These are phyloP conservation scores for Cercospora citrullina DNA, from an alignment of 2,329 filamentous ascomycete species.

Conservation along the genomic window DNA sequence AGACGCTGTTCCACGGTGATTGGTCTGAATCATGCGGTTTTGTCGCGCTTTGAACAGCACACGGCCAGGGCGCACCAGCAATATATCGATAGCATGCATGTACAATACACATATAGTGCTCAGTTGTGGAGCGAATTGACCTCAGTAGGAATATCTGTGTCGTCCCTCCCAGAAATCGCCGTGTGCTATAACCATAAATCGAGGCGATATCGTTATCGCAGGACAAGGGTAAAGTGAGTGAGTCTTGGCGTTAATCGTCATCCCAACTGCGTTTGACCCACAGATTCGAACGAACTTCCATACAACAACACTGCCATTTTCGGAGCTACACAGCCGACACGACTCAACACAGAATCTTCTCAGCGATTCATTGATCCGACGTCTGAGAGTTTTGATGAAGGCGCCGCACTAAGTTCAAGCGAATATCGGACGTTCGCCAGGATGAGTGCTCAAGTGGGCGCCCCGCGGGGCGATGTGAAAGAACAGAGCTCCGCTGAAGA, in stretches of 20 bases:
- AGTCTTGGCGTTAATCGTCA: background rate
- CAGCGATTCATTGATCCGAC: background rate
- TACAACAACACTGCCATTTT: conserved; percentile 3
- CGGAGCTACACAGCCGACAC: background rate
- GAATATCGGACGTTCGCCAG: conserved; percentile 5
- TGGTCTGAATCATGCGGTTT: background rate
- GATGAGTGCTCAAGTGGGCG: conserved; percentile 6
- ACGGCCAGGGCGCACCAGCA: too few relatives aligned
- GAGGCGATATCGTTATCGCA: background rate
- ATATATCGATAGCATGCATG: background rate
- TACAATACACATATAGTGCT: background rate
- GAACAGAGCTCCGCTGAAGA: background rate
- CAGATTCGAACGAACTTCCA: conserved; percentile 5
- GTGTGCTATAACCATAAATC: background rate
- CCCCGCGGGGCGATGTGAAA: background rate
- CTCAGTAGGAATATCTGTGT: background rate
- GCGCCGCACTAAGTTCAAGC: background rate
- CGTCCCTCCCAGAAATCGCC: background rate
- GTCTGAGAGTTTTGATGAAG: background rate
- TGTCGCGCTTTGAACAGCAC: background rate
- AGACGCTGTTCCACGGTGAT: background rate
- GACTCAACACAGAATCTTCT: background rate
- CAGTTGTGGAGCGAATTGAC: background rate
- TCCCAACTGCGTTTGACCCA: conserved; percentile 8
- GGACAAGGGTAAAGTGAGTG: background rate